Percentiles rank a stretch among this genome's conserved stretches.
Conservation (phyloP, 2,329 filamentous ascomycete species). For the Aspergillus cejpii region DNA sequence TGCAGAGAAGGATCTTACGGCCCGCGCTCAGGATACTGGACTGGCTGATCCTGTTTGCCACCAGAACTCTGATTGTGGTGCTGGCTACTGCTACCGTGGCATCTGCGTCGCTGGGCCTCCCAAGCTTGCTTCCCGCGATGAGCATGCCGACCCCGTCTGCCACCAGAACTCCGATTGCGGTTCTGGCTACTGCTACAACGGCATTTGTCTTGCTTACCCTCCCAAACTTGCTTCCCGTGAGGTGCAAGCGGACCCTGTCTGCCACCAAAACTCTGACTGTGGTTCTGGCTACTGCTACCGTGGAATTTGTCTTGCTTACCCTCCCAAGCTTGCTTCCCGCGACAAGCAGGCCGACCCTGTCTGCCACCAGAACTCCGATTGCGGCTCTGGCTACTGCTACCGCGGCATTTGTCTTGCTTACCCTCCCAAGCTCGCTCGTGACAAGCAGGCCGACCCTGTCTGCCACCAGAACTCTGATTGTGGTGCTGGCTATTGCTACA, state of each 20-base stretch:
- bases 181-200: background rate
- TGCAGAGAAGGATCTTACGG: background rate
- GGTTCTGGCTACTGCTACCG: conserved; percentile 1
- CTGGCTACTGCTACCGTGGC: background rate
- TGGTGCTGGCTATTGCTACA: conserved; percentile 3
- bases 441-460: background rate
- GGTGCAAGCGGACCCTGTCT: background rate
- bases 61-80: background rate
- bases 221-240: background rate
- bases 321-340: background rate
- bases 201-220: background rate
- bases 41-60: background rate
- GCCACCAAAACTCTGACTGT: conserved; percentile 2
- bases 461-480: conserved; percentile 7
- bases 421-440: background rate
- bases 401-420: background rate
- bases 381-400: background rate
- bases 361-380: background rate
- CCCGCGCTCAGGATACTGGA: background rate
- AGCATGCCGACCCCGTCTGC: background rate
- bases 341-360: background rate
- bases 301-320: conserved; percentile 2
- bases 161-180: background rate
- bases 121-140: background rate
- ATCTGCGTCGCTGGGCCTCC: background rate